These are phyloP conservation scores for Solanum paucissectum DNA, from an alignment of 257 asterid species.

Conservation along the genomic window DNA sequence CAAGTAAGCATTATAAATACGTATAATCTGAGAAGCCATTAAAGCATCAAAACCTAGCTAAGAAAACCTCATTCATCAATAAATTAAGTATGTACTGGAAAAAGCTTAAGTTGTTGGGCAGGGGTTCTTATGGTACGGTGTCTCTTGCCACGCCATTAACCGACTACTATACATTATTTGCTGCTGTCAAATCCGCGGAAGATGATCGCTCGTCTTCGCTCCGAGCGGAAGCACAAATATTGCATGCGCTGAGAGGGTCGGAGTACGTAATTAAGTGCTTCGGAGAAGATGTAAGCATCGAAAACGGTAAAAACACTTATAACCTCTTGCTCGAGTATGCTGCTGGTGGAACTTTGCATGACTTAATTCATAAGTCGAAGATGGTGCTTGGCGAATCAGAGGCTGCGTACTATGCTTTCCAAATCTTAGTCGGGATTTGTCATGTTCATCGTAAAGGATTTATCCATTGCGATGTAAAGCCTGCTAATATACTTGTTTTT, in stretches of 20 bases:
- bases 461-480: slow-evolving; percentile 1
- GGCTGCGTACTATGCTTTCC: background rate
- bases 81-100: background rate
- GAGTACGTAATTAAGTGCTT: background rate
- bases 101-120: background rate
- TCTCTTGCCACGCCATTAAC: background rate
- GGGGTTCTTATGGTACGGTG: background rate
- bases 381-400: background rate
- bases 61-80: background rate
- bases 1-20: background rate
- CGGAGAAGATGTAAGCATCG: background rate
- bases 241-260: background rate
- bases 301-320: background rate
- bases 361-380: background rate
- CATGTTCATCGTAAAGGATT: background rate
- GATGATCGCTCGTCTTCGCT: background rate
- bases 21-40: background rate
- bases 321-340: slow-evolving; percentile 2
- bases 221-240: background rate
- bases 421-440: background rate
- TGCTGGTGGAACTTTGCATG: background rate
- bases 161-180: background rate
- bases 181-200: background rate
- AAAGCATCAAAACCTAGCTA: background rate
- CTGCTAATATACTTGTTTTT: background rate